Evolutionary conservation across 371 early-diverging fungal species (phyloP).

Genomic region (Mortierella sp.): DNA sequence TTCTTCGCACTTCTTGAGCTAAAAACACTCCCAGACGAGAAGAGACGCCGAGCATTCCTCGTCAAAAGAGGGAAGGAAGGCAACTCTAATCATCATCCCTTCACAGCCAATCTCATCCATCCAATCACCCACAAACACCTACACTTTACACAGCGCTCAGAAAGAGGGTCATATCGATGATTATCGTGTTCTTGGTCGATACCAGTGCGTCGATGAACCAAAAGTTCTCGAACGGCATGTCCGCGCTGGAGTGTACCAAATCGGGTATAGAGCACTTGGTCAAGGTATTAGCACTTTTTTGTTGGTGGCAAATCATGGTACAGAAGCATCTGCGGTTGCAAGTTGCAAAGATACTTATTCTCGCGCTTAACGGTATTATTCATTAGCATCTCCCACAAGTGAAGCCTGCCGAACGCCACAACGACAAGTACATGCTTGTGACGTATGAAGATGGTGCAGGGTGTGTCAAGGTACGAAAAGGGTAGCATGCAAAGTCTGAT

Average conservation of each 20-base stretch:
- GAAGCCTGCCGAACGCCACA: conserved; percentile 47
- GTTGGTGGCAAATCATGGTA: not conserved
- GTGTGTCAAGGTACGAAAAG: conserved; percentile 58
- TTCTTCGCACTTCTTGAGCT: too few species aligned
- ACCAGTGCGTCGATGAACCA: conserved; percentile 83
- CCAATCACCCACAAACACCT: not conserved
- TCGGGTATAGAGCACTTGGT: conserved; percentile 78
- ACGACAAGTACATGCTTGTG: conserved; percentile 77
- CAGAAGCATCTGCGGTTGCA: not conserved
- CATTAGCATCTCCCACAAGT: conserved; percentile 60
- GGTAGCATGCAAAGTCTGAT: not conserved
- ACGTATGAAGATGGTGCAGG: conserved; percentile 66
- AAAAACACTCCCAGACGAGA: too few species aligned
- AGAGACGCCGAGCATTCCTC: conserved; percentile 1
- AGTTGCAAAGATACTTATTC: not conserved
- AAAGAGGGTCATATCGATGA: conserved; percentile 53
- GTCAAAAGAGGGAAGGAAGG: not conserved
- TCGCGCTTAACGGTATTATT: not conserved
- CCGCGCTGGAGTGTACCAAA: conserved; percentile 77
- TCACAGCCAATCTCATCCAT: not conserved
- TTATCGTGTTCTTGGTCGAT: conserved; percentile 73
- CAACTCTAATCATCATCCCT: not conserved
- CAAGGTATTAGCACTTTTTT: conserved; percentile 57
- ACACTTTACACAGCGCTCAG: not conserved
- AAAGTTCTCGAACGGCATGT: conserved; percentile 64